A percentile compares a stretch with the other conserved stretches of the same genome.
These are phyloP conservation scores for Ambrosiella xylebori DNA, from an alignment of 2,329 filamentous ascomycete species.

Conservation along the genomic window DNA sequence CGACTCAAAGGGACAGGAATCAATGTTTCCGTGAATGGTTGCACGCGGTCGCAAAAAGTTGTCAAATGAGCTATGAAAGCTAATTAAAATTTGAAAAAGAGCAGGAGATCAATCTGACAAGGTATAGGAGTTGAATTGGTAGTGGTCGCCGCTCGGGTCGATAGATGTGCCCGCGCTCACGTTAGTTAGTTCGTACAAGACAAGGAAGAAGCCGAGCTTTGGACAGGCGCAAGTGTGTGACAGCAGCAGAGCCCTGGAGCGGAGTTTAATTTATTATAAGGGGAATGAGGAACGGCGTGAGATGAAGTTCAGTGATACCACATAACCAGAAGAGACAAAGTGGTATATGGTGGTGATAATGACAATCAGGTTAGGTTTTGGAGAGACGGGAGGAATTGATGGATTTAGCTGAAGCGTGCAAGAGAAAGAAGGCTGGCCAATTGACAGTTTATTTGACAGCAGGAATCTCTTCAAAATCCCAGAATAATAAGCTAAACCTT, in stretches of 20 bases:
- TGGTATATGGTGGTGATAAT: background rate
- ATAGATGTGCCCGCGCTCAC: background rate
- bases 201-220: background rate
- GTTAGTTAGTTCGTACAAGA: conserved; percentile 1
- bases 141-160: background rate
- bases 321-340: background rate
- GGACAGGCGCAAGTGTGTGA: background rate
- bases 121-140: background rate
- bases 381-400: background rate
- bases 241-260: background rate
- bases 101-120: background rate
- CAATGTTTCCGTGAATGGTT: background rate
- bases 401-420: too few relatives aligned
- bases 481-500: too few relatives aligned
- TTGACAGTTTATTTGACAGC: too few relatives aligned
- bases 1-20: background rate
- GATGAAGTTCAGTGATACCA: background rate
- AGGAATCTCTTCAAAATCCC: too few relatives aligned
- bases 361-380: background rate
- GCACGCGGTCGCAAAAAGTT: conserved; percentile 1
- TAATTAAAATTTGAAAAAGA: background rate
- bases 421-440: background rate
- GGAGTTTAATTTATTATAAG: background rate
- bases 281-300: background rate
- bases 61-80: background rate